Conservation (phyloP, 1,139 yeast genomes). For the Yamadazyma kanchanaburiensis region DNA sequence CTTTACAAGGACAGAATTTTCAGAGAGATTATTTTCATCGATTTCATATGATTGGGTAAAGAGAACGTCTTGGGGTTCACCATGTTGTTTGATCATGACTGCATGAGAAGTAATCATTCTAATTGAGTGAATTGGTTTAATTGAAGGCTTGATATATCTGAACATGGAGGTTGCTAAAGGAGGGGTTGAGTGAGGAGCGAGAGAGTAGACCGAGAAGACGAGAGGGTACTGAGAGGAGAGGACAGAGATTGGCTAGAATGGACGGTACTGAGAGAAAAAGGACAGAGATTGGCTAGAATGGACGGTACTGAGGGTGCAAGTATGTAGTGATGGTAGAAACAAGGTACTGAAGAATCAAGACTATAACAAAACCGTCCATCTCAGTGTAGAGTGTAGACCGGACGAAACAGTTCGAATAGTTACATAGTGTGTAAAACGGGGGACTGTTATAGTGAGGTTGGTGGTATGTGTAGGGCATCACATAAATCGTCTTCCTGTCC, state of each 20-base stretch:
- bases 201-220: neutral
- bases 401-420: too few relatives aligned
- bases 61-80: slow-evolving; percentile 58
- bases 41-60: slow-evolving; percentile 51
- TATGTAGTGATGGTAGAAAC: too few relatives aligned
- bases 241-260: neutral
- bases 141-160: slow-evolving; percentile 1
- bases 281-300: neutral
- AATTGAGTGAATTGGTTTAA: slow-evolving; percentile 7
- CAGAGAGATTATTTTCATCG: slow-evolving; percentile 39
- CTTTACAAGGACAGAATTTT: slow-evolving; percentile 50
- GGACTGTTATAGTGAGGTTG: too few relatives aligned
- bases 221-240: neutral
- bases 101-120: slow-evolving; percentile 55
- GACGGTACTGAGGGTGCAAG: neutral
- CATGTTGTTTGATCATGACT: slow-evolving; percentile 54
- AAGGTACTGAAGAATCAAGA: too few relatives aligned
- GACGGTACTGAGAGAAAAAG: neutral
- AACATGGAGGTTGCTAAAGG: neutral
- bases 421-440: too few relatives aligned
- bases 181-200: neutral
- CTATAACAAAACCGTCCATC: too few relatives aligned
- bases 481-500: too few relatives aligned
- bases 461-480: too few relatives aligned
- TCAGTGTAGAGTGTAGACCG: too few relatives aligned